Evolutionary conservation across 2,329 filamentous ascomycete genomes (phyloP), one percentile per base, ranked within the genome.

Genomic region (Bisporella sp.): DNA sequence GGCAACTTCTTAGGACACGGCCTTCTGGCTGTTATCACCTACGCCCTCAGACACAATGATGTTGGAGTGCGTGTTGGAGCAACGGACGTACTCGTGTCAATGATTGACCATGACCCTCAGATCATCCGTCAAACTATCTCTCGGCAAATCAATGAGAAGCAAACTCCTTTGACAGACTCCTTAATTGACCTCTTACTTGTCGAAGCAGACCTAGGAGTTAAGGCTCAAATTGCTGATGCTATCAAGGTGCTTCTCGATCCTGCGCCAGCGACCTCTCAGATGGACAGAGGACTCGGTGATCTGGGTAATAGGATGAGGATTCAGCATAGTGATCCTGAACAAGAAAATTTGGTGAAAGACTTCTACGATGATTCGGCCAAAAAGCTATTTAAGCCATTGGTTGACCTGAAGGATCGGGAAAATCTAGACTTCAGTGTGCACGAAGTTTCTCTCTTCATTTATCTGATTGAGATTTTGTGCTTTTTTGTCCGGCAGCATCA

Each of bases 41-140:
- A 90, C 68, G 91, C 93, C 11, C 77, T 99, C 46, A 85, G 87
- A 53, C 90, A 95, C 62, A 77, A 78, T 42, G 91, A 96, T 61
- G 87, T 93, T 9, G 78, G 84, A 0, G 87, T 96, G 48, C 81
- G 93, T 54, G 89, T 96, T 2, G 95, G 91, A 5, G 93, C 91
- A 8, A 96, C 91, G 2, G 93, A 99, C 59, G 90, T 97, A 33
- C 71, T 99, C 45, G 88, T 96, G 6, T 89, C 90, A 5, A 84
- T 97, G 69, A 93, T 99, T 60, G 93, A 99, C 62, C 91, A 97
- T 64, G 93, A 99, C 62, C 87, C 92, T 2, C 81, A 90, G 60
- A 90, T 96, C 85, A 92, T 99, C 65, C 86, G 93, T 45, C 84
- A 86, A 58, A 95, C 92, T 49, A 91, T 97, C 60, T 92, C 96